Conservation (phyloP, 306 rosid genomes). For the Trifolium pratense region DNA sequence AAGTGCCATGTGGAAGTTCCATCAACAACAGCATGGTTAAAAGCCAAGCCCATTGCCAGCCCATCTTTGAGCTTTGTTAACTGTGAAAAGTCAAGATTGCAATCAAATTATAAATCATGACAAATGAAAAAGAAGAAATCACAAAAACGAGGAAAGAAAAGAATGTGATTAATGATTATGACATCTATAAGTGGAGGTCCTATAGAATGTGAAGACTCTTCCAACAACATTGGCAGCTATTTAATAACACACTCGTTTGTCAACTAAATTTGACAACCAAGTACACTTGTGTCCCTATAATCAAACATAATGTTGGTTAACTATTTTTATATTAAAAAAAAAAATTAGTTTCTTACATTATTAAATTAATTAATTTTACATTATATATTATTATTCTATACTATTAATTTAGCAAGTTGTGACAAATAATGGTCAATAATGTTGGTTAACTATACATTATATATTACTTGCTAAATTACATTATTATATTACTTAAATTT, state of each 20-base stretch:
- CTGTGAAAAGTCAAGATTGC: slow-evolving; percentile 45
- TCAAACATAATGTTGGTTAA: not conserved
- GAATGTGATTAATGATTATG: not conserved
- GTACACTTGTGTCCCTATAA: not conserved
- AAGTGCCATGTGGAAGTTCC: slow-evolving; percentile 97
- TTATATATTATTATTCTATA: no score
- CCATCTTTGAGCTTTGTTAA: slow-evolving; percentile 88
- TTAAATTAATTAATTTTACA: not conserved
- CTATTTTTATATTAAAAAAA: no score
- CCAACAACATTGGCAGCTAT: slow-evolving; percentile 6
- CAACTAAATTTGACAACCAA: slow-evolving; percentile 12
- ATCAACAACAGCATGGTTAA: slow-evolving; percentile 88
- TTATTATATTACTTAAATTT: no score
- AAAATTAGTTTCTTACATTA: not conserved
- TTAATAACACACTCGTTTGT: not conserved
- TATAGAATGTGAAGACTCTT: not conserved
- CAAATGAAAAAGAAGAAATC: not conserved
- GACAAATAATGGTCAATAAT: no score
- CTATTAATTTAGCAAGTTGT: no score
- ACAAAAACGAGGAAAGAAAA: not conserved
- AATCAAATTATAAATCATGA: not conserved
- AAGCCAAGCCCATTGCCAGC: slow-evolving; percentile 84
- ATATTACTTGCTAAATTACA: no score
- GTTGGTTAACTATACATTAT: no score
- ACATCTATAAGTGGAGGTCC: slow-evolving; percentile 7